Base-by-base conservation (phyloP, 164 flowering plant genomes). In the Annona squamosa region DNA sequence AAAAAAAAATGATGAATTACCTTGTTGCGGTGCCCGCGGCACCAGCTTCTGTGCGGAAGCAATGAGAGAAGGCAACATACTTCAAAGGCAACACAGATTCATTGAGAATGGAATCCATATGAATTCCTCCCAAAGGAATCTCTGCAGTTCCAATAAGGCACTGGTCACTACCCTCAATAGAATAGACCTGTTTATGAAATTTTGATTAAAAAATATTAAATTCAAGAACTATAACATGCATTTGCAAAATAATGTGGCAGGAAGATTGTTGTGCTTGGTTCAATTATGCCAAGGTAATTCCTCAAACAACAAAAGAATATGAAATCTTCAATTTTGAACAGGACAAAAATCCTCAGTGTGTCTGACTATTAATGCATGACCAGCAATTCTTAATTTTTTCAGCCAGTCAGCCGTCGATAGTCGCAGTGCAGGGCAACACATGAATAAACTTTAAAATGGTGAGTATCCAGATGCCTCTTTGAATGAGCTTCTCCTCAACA, bases 91-190 rank as follows among this genome's bases (percentile, higher is more conserved):
- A 80, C 42, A 67, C 71, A 62, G 94, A 85, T 70, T 89, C 94
- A 56, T 91, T 45, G 75, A 94, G 87, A 73, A 94, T 91, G 68
- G 97, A 91, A 77, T 90, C 94, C 97, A 94, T 92, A 73, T 94
- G 99, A 69, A 94, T 86, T 52, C 97, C 97, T 2, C 99, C 99
- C n/a, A 94, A 91, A 46, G 99, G 97, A 76, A 94, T 94, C 84
- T 94, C 99, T 67, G 99, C 99, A 63, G 97, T 94, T 67, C 99
- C 99, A 48, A 92, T 92, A 71, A 94, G 94, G 86, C 99, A 94
- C 65, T 94, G 99, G 72, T 94, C 97, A 82, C 89, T 88, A 57
- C 85, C 89, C 71, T 89, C 94, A 47, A 94, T 88, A 4, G 97
- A 90, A 76, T 94, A 94, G 73, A 94, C 96, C 99, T 94, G 86